These are phyloP conservation scores for Telfairia occidentalis DNA, from an alignment of 331 rosid genomes.

Conservation along the genomic window DNA sequence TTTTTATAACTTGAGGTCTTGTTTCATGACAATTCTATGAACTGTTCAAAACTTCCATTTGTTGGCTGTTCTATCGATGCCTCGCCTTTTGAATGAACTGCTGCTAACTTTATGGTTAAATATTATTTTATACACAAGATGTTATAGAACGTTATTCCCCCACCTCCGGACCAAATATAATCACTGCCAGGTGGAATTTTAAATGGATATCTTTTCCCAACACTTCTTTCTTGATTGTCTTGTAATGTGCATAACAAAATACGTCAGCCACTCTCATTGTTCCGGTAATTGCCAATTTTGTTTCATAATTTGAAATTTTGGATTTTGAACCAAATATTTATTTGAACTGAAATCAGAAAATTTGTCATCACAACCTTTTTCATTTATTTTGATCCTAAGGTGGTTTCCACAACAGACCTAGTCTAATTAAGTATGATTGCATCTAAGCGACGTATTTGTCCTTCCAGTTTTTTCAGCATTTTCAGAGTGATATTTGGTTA, in stretches of 20 bases:
- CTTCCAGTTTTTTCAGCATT: too few species aligned
- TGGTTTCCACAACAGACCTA: too few species aligned
- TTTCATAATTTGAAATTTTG: not conserved
- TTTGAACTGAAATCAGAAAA: not conserved
- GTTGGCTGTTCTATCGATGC: not conserved
- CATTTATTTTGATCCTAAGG: too few species aligned
- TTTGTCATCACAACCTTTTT: not conserved
- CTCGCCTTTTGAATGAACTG: not conserved
- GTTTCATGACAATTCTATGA: not conserved
- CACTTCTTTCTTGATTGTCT: not conserved
- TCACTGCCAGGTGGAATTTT: not conserved
- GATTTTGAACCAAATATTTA: not conserved
- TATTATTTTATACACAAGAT: not conserved
- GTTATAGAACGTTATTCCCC: not conserved
- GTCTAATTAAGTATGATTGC: not conserved
- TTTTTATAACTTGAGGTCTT: not conserved
- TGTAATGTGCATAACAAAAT: not conserved
- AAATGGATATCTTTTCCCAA: not conserved
- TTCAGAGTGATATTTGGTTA: too few species aligned
- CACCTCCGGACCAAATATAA: not conserved
- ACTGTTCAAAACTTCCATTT: not conserved
- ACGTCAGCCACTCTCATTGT: not conserved
- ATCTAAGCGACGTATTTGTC: too few species aligned
- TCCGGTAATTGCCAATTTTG: not conserved
- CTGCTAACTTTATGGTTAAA: not conserved